Conservation (phyloP, 306 rosid genomes). For the Citrullus amarus region DNA sequence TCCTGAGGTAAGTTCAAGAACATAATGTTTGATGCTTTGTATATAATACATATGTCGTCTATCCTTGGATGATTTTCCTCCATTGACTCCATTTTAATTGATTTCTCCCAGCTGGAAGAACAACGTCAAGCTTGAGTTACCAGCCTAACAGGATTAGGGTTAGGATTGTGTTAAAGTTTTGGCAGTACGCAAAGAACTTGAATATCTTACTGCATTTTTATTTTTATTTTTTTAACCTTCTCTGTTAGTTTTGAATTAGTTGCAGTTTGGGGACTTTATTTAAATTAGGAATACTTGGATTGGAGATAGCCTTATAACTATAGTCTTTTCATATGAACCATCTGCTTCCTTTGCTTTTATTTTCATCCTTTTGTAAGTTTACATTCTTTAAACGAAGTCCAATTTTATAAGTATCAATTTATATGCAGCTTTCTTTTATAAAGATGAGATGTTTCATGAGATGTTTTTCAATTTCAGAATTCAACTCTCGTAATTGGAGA, state of each 20-base stretch:
- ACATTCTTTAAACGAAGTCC: neutral
- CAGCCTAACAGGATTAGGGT: constrained; percentile 31
- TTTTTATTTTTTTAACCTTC: too few relatives aligned
- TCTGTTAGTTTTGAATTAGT: neutral
- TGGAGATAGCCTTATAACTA: neutral
- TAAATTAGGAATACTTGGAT: neutral
- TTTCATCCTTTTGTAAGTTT: neutral
- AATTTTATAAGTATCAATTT: neutral
- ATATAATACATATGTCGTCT: too few relatives aligned
- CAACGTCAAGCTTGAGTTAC: constrained; percentile 65
- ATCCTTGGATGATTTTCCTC: constrained; percentile 4
- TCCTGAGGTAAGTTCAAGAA: constrained; percentile 49
- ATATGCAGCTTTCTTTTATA: neutral
- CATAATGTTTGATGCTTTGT: neutral
- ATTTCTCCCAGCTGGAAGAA: constrained; percentile 68
- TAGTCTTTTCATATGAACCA: neutral
- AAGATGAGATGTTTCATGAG: neutral
- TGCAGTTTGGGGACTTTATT: neutral
- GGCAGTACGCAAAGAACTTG: neutral
- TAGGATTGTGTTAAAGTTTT: neutral
- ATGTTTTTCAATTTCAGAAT: neutral
- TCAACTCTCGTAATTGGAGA: neutral
- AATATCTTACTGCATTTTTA: neutral
- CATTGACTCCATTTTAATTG: constrained; percentile 9
- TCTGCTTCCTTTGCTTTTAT: neutral